Evolutionary conservation across 2,329 filamentous ascomycete species (phyloP).

Genomic region (Diaporthe vexans): DNA sequence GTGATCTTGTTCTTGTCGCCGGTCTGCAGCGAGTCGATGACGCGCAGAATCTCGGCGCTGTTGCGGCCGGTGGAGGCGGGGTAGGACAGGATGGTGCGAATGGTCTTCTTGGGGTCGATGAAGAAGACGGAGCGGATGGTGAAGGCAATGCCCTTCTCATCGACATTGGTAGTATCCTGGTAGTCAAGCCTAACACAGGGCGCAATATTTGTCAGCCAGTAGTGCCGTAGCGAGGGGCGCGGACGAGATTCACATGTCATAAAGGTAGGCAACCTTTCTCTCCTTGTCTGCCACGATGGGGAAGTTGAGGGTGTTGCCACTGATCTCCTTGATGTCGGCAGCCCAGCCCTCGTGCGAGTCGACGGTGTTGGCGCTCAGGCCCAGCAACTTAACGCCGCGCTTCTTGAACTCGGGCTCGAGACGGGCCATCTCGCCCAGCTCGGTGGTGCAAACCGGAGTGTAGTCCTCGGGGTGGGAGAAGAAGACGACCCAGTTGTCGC

Average conservation of each 20-base stretch:
- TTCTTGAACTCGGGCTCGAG: conserved; percentile 89
- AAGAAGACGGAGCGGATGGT: conserved; percentile 96
- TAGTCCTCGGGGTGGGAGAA: conserved; percentile 93
- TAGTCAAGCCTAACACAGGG: conserved; percentile 73
- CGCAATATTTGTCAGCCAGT: not conserved
- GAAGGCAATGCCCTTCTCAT: conserved; percentile 87
- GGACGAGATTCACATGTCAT: conserved; percentile 76
- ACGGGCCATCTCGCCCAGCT: conserved; percentile 93
- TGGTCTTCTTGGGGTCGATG: conserved; percentile 94
- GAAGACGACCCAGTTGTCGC: conserved; percentile 83
- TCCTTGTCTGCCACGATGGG: conserved; percentile 87
- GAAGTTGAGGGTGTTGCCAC: conserved; percentile 77
- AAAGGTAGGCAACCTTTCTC: conserved; percentile 80
- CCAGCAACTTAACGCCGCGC: conserved; percentile 91
- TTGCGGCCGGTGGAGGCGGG: conserved; percentile 91
- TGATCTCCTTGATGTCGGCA: conserved; percentile 87
- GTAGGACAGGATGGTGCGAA: conserved; percentile 92
- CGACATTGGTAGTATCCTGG: conserved; percentile 85
- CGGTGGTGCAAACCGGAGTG: conserved; percentile 95
- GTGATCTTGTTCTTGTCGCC: conserved; percentile 91
- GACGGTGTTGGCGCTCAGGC: conserved; percentile 88
- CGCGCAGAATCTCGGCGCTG: conserved; percentile 82
- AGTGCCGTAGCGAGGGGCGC: not conserved
- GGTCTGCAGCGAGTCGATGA: conserved; percentile 83
- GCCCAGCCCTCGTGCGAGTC: conserved; percentile 90